Evolutionary conservation across 192 early-diverging fungal species (phyloP), one percentile per base, ranked within the genome.

Genomic region (Coemansia furcata): DNA sequence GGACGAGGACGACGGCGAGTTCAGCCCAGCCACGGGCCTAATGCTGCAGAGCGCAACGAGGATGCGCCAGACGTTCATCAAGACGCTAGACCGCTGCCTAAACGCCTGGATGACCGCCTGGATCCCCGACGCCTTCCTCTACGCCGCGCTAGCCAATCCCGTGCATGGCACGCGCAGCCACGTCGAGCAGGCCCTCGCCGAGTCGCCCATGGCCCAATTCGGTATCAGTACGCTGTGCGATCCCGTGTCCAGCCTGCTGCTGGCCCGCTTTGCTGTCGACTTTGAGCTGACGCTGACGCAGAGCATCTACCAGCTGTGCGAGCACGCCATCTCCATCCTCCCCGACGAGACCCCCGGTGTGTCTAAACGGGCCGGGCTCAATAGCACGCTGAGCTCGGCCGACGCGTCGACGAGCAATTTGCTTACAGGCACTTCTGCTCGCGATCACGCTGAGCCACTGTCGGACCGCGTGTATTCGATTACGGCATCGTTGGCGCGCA

Each of bases 241-340:
- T n/a, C 80, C 80, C 2, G 74, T 83, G 17, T 64, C 57, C 3
- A 83, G 76, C 23, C 66, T 83, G 30, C 39, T 83, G 60, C 62
- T 83, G 15, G 74, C 80, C 5, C 54, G 76, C 12, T 72, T 83
- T 69, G 71, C 75, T 5, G 70, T 74, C 2, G 80, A 83, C 29
- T 74, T 83, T 72, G 80, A 78, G 59, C 72, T 77, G 72, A 77
- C 80, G 30, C 54, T 83, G 58, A 66, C 80, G 3, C 74, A 78
- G 60, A 83, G 72, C 44, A 74, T 83, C 8, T 83, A 83, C 49
- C 80, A 83, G 76, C 67, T 83, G 11, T 83, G 80, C 47, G 80
- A 83, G 67, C 80, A 83, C 23, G 72, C 63, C 29, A 82, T 82
- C 21, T 69, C 70, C 21, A 66, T 72, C 14, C 10, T 68, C 14